A percentile compares a stretch with the other conserved stretches of the same genome.
These are phyloP conservation scores for Microthlaspi erraticum DNA, from an alignment of 345 rosid species.

Conservation along the genomic window DNA sequence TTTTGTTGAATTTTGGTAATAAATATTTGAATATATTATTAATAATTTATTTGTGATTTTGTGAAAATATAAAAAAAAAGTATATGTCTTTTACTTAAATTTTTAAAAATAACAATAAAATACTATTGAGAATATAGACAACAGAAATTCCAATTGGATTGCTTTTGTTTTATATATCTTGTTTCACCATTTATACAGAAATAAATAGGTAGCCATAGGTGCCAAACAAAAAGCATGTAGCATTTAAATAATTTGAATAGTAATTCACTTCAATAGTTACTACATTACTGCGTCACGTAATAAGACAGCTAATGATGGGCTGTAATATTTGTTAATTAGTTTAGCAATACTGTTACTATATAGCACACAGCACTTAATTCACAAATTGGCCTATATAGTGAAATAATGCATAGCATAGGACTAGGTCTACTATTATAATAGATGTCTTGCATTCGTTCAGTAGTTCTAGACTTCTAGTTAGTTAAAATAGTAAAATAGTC, in stretches of 20 bases:
- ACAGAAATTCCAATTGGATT: background rate
- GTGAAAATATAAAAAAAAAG: background rate
- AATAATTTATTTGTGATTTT: background rate
- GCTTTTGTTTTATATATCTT: background rate
- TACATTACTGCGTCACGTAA: conserved; percentile 21
- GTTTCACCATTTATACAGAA: background rate
- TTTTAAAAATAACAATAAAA: no score
- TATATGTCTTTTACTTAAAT: background rate
- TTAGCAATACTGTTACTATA: background rate
- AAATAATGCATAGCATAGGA: background rate
- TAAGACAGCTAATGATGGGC: conserved; percentile 32
- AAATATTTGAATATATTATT: background rate
- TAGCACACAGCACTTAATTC: no score
- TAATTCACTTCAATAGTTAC: background rate
- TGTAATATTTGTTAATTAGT: conserved; percentile 31
- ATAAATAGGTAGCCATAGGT: background rate
- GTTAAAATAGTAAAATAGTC: background rate
- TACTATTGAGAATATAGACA: background rate
- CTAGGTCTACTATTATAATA: conserved; percentile 4
- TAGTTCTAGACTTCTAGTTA: conserved; percentile 18
- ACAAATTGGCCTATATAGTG: conserved; percentile 10
- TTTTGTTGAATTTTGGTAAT: background rate
- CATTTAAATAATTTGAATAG: conserved; percentile 13
- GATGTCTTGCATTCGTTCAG: conserved; percentile 6
- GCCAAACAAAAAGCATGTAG: background rate